phyloP scores from a whole-genome alignment of 2,329 filamentous ascomycete genomes.

The Apiospora aurea region DNA sequence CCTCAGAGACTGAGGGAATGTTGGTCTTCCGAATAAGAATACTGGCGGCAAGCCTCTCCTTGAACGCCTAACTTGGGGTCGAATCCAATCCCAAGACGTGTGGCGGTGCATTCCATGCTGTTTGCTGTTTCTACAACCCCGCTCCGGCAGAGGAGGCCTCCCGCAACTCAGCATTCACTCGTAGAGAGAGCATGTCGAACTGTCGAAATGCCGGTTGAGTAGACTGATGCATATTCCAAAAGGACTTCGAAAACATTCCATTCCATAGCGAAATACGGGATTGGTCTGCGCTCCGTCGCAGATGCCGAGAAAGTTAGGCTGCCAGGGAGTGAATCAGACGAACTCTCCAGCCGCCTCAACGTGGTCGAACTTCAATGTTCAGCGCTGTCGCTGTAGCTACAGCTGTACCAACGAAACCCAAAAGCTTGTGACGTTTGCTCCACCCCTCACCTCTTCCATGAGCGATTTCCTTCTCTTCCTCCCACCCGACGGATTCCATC shows the following conservation, averaged over 20 bases:
- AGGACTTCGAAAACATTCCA: too few species aligned
- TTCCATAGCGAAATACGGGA: background rate
- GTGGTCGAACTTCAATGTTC: background rate
- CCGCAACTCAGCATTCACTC: background rate
- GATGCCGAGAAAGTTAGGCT: background rate
- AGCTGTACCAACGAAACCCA: background rate
- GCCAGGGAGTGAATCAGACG: background rate
- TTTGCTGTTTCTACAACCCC: background rate
- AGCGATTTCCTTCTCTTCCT: background rate
- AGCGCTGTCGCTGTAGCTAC: background rate
- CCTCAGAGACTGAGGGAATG: background rate
- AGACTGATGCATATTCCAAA: background rate
- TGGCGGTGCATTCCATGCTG: background rate
- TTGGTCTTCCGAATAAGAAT: background rate
- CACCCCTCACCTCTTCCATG: background rate
- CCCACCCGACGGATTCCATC: background rate
- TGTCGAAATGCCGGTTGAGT: background rate
- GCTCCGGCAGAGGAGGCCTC: background rate
- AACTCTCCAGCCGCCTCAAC: background rate
- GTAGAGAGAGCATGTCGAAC: background rate
- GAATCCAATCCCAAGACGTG: background rate
- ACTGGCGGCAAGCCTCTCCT: background rate
- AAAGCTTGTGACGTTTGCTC: slow-evolving; percentile 3
- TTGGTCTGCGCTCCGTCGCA: background rate
- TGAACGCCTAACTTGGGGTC: background rate